Percentiles rank a stretch among this genome's conserved stretches.
Evolutionary conservation across 768 basidiomycete genomes (phyloP).

Genomic region (Bullera alba): DNA sequence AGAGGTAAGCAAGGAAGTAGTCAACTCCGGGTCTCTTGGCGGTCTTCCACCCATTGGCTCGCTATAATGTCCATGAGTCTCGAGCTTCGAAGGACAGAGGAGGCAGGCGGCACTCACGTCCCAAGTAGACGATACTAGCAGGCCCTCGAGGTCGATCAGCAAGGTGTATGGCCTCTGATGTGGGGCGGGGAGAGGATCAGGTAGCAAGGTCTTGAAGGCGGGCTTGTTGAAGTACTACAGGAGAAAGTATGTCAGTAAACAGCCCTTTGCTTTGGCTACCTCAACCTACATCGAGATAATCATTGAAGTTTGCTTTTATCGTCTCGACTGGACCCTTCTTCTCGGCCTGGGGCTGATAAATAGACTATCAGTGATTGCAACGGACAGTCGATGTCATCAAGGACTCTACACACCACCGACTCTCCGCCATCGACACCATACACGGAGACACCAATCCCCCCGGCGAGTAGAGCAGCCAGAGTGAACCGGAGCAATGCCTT

Average conservation of each 20-base stretch:
- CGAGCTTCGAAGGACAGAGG: neutral
- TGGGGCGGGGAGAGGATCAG: conserved; percentile 71
- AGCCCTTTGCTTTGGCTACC: neutral
- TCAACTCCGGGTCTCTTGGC: conserved; percentile 97
- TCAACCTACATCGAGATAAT: conserved; percentile 34
- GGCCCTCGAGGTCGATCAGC: conserved; percentile 81
- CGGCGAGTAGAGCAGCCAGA: conserved; percentile 52
- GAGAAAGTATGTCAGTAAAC: neutral
- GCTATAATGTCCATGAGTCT: conserved; percentile 49
- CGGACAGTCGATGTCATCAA: too few relatives aligned
- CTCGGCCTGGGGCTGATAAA: too few relatives aligned
- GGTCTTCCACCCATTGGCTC: conserved; percentile 90
- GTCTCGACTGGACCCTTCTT: conserved; percentile 48
- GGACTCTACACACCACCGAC: too few relatives aligned
- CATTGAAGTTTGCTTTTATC: conserved; percentile 17
- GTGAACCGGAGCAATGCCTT: conserved; percentile 55
- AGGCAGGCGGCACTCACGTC: conserved; percentile 61
- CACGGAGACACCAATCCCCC: conserved; percentile 54
- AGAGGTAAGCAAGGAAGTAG: conserved; percentile 94
- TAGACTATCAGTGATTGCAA: too few relatives aligned
- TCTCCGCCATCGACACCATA: too few relatives aligned
- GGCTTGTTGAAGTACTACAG: conserved; percentile 84
- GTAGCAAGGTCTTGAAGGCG: conserved; percentile 83
- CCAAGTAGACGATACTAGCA: conserved; percentile 87
- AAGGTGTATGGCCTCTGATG: conserved; percentile 88